Base-by-base conservation (phyloP, 73 alveolate genomes). In the Paramecium bursaria region DNA sequence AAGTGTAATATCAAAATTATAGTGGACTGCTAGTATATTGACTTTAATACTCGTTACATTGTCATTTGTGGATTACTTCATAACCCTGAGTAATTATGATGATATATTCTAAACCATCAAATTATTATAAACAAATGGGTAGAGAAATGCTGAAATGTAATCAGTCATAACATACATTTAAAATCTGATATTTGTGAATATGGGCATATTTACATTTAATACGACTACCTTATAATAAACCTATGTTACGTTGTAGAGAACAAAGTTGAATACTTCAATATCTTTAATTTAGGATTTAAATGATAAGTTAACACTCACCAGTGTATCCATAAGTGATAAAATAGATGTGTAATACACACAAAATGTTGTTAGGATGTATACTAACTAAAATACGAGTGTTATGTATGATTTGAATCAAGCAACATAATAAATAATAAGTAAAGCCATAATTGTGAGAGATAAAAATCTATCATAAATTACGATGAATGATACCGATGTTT, bases 1-100 rank as follows among this genome's bases (percentile, higher is more conserved):
- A 22, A 31, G 50, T 10, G 75, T 49, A 3, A 61, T 79, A 0
- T 21, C 74, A 1, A 79, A 79, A 31, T 30, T 79, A 33, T 53
- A 46, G 42, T 53, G 89, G 76, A 73, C 76, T 19, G 77, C 89
- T 6, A 79, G 54, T 54, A 50, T 79, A 7, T 73, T 79, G 48
- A 73, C 54, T 6, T 25, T 79, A 3, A 73, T 55, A 22, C 46
- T 79, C 30, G 76, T 79, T 17, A 30, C 76, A 31, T 53, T 79
- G 14, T 44, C 77, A n/a, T 79, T 79, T 54, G 55, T 57, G n/a
- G 89, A 79, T 55, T 79, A 48, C 27, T 79, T 79, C 31, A 35
- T 79, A 26, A 31, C 77, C 46, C 17, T 35, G 26, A 57, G 48
- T 39, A 11, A 79, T 53, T 79, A 39, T 42, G 73, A 79, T 53